phyloP scores from a whole-genome alignment of 2,329 filamentous ascomycete genomes.

The Scopulariopsis brevicaulis region DNA sequence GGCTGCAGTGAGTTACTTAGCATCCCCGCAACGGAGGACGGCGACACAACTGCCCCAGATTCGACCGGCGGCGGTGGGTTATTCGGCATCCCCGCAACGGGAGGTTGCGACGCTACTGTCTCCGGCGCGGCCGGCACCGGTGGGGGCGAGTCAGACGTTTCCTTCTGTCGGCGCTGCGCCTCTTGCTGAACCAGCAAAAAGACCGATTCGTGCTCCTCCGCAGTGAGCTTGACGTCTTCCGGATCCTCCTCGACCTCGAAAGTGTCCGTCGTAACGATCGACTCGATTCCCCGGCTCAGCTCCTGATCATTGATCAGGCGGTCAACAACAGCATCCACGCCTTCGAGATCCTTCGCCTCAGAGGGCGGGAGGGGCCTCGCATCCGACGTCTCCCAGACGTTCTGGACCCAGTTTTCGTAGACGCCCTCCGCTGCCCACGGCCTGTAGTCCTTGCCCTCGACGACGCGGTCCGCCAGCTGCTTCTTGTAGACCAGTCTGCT shows the following conservation, averaged over 20 bases:
- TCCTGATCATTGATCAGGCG: conserved; percentile 26
- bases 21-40: no score
- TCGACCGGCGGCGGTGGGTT: background rate
- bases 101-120: background rate
- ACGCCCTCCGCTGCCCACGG: conserved; percentile 45
- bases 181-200: conserved; percentile 13
- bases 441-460: conserved; percentile 67
- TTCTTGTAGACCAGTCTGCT: conserved; percentile 72
- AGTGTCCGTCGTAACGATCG: conserved; percentile 57
- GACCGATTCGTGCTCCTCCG: conserved; percentile 48
- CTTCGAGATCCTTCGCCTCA: conserved; percentile 24
- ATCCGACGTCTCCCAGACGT: conserved; percentile 6
- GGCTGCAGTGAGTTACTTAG: no score
- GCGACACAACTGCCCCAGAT: no score
- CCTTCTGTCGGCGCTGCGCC: background rate
- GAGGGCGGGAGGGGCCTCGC: conserved; percentile 32
- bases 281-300: conserved; percentile 29
- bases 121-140: background rate
- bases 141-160: background rate
- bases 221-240: conserved; percentile 40
- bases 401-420: conserved; percentile 1
- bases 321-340: conserved; percentile 53
- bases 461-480: conserved; percentile 66
- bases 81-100: background rate
- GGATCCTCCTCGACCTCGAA: conserved; percentile 56